phyloP scores from a whole-genome alignment of 164 flowering plant genomes.

The Magnolia officinalis region DNA sequence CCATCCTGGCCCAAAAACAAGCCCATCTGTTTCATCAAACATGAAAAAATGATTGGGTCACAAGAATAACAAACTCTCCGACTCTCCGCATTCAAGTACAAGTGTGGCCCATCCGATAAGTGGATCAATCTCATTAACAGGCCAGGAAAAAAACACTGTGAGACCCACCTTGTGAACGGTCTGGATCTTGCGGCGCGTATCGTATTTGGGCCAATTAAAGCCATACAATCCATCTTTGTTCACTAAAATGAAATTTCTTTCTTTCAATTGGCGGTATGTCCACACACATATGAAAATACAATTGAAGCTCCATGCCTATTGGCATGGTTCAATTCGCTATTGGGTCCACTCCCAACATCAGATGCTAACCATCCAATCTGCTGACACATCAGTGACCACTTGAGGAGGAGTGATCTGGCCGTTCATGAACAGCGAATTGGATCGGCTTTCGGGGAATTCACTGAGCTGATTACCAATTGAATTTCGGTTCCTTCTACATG shows the following conservation, averaged over 20 bases:
- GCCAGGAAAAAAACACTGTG: too few species aligned
- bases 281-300: constrained; percentile 47
- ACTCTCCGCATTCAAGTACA: background rate
- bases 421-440: constrained; percentile 55
- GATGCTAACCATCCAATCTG: constrained; percentile 19
- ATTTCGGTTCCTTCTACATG: constrained; percentile 31
- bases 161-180: too few species aligned
- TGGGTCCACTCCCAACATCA: constrained; percentile 19
- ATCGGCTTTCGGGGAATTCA: constrained; percentile 26
- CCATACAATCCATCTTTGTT: too few species aligned
- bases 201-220: too few species aligned
- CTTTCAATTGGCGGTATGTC: constrained; percentile 26
- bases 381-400: constrained; percentile 1
- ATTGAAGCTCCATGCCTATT: too few species aligned
- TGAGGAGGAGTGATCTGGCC: constrained; percentile 60
- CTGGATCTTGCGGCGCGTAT: too few species aligned
- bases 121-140: too few species aligned
- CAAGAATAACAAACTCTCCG: background rate
- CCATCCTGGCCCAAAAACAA: background rate
- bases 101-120: background rate
- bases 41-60: background rate
- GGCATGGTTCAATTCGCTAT: constrained; percentile 22
- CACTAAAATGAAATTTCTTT: background rate
- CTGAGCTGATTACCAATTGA: constrained; percentile 31
- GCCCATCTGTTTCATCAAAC: background rate